Evolutionary conservation across 1,139 yeast genomes (phyloP).

Genomic region (Kodamaea fungicola): DNA sequence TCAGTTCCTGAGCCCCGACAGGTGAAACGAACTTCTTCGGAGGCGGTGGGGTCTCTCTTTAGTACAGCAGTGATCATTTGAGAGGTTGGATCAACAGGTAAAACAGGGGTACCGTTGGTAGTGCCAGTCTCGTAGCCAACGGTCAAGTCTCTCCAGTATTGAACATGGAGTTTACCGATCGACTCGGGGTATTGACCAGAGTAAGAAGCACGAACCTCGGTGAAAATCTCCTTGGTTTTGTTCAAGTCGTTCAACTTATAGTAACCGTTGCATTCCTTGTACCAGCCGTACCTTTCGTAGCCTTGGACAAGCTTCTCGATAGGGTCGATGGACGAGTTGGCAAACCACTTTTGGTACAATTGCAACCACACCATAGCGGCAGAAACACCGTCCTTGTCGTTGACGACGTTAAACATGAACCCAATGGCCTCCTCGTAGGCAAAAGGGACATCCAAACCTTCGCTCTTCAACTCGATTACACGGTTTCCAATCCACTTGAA

Average conservation of each 20-base stretch:
- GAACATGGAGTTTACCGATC: slow-evolving; percentile 54
- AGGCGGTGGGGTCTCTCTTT: slow-evolving; percentile 18
- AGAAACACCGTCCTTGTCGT: slow-evolving; percentile 90
- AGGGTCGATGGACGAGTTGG: slow-evolving; percentile 29
- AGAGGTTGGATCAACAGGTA: slow-evolving; percentile 69
- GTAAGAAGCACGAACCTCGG: slow-evolving; percentile 41
- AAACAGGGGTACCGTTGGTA: slow-evolving; percentile 48
- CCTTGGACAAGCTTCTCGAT: slow-evolving; percentile 54
- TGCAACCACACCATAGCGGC: slow-evolving; percentile 81
- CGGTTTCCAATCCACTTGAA: slow-evolving; percentile 97
- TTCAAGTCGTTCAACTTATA: slow-evolving; percentile 59
- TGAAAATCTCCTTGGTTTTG: slow-evolving; percentile 52
- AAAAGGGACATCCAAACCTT: slow-evolving; percentile 75
- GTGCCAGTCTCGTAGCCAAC: slow-evolving; percentile 75
- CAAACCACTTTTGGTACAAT: slow-evolving; percentile 53
- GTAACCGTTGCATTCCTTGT: slow-evolving; percentile 84
- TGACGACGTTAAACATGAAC: slow-evolving; percentile 81
- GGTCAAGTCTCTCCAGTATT: slow-evolving; percentile 81
- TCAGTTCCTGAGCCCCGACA: slow-evolving; percentile 96
- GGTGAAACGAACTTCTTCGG: slow-evolving; percentile 63
- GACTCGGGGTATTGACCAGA: slow-evolving; percentile 33
- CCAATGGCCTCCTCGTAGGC: slow-evolving; percentile 97
- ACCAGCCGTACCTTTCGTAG: slow-evolving; percentile 68
- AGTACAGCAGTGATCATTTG: slow-evolving; percentile 81
- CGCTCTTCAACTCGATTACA: slow-evolving; percentile 65